phyloP scores from a whole-genome alignment of 139 green algal species.

The Chlamydomonas sp. region DNA sequence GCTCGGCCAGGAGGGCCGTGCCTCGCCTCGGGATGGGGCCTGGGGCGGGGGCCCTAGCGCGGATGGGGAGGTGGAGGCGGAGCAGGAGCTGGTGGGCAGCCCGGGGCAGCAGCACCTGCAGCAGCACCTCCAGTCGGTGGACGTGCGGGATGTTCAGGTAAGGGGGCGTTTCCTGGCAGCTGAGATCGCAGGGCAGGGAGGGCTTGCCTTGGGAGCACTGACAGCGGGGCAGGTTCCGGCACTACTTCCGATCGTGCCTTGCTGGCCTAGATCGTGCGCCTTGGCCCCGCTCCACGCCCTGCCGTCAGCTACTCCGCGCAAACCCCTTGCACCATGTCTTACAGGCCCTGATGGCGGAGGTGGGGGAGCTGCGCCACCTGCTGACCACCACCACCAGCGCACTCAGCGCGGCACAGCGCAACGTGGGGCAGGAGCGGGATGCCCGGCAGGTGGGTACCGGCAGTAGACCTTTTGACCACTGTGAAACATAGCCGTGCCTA shows the following conservation, averaged over 20 bases:
- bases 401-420: neutral
- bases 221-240: no score
- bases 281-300: neutral
- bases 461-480: neutral
- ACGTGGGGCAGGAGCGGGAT: neutral
- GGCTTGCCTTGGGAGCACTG: no score
- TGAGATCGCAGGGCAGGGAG: no score
- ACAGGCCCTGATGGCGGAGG: slow-evolving; percentile 19
- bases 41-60: neutral
- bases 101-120: no score
- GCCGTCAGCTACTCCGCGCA: neutral
- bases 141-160: no score
- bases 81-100: neutral
- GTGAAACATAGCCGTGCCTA: neutral
- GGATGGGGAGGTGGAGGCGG: neutral
- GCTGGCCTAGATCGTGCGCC: neutral
- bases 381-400: slow-evolving; percentile 8
- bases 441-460: neutral
- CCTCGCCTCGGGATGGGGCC: neutral
- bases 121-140: no score
- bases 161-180: no score
- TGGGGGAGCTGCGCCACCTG: slow-evolving; percentile 15
- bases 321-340: no score
- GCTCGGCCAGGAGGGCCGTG: neutral
- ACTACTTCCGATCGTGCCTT: no score